Evolutionary conservation across 2,329 filamentous ascomycete genomes (phyloP), one percentile per base, ranked within the genome.

Genomic region (Orbilia brochopaga): DNA sequence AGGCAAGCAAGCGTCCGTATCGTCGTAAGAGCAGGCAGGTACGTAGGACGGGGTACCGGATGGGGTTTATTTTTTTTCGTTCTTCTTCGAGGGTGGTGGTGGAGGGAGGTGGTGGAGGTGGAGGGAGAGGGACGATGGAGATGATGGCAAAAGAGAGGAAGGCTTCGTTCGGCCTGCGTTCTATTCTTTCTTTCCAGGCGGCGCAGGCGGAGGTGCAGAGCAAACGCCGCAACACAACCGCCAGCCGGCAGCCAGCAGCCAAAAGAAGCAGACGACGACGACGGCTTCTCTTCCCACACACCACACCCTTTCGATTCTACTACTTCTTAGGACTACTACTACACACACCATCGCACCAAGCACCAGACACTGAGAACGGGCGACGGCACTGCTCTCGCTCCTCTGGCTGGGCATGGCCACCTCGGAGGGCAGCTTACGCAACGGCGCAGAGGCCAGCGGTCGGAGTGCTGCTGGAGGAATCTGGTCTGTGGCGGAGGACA

Each of bases 401-500:
- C n/a, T n/a, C n/a, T n/a, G 21, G 40, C 37, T 56, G 64, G 57
- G 53, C 64, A 69, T 69, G 64, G 46, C 50, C 51, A 61, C 61
- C 61, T 35, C 15, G 48, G 32, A 50, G 52, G 46, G 42, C 51
- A 32, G 67, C 67, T 72, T 72, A 72, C 67, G 67, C 67, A 72
- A 72, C 67, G 64, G 60, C 67, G 67, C 67, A 60, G 60, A 59
- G 24, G 53, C 63, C 44, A 48, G 44, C 17, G 2, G n/a, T 23
- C 44, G 19, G 44, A 48, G n/a, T 10, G 44, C 44, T 48, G 44
- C n/a, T n/a, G 44, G 44, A 48, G 44, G 44, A 48, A 48, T 48
- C 44, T 48, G 44, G 44, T 48, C 44, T 72, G 67, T 72, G 67
- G 67, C 67, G 67, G 66, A 72, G 67, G 67, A 72, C 67, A 72